Evolutionary conservation across 2,329 filamentous ascomycete genomes (phyloP), one percentile per base, ranked within the genome.

Genomic region (Ilyonectria destructans): DNA sequence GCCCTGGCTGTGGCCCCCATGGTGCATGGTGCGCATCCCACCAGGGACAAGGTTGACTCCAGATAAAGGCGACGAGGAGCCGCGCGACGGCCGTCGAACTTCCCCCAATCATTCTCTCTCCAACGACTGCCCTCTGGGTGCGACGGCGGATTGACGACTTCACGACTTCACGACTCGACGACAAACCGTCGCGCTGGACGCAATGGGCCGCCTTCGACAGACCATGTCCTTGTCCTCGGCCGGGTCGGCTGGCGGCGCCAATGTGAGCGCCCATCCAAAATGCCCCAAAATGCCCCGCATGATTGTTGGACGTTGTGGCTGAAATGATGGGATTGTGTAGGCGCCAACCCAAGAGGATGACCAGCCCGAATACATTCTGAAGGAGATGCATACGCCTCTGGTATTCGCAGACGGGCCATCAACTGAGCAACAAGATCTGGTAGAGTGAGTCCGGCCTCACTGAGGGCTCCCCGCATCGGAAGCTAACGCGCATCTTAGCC

Each of bases 321-420:
- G 49, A 67, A 43, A 17, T 9, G 48, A 26, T 26, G 26, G 26
- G 26, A 5, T 54, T 40, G 43, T 35, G 23, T 23, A 73, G 69
- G 37, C 48, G 17, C 43, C 19, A 15, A 40, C 29, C 15, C 67
- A 70, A 17, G 59, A 65, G 9, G 63, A 68, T 35, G 62, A 62
- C 9, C 48, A 62, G 15, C 48, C 62, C n/a, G 71, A 74, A 43
- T 74, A 71, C 46, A 73, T 71, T 10, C 55, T 73, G 31, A 71
- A 73, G 15, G 70, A 73, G 58, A 68, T 74, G 62, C 62, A 74
- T 7, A 48, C 58, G 23, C 70, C 71, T 12, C 43, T 35, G 26
- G 6, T 35, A 23, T 29, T 43, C 8, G 2, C 21, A 2, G 55
- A 67, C 4, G 23, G 21, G 6, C 43, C 45, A 17, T 54, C 35